Conservation (phyloP, 108 stramenopile species). For the Schizochytrium sp. region DNA sequence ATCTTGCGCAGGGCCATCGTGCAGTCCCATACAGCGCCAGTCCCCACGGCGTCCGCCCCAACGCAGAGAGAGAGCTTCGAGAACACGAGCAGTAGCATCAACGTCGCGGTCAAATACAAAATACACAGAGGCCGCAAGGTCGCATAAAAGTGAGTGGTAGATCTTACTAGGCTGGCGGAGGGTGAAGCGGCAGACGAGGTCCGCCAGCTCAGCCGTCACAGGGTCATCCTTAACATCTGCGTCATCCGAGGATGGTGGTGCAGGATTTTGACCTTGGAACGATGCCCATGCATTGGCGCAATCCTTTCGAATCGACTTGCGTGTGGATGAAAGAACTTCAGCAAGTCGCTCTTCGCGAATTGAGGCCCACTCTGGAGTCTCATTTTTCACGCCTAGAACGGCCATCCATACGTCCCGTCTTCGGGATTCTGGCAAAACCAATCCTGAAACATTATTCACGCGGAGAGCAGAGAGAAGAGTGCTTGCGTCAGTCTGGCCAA, state of each 20-base stretch:
- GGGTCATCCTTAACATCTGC: background rate
- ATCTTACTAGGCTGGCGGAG: constrained; percentile 1
- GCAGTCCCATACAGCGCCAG: background rate
- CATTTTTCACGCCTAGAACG: background rate
- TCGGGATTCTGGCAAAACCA: background rate
- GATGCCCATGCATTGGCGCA: constrained; percentile 12
- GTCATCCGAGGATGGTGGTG: background rate
- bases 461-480: background rate
- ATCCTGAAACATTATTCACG: constrained; percentile 7
- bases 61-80: constrained; percentile 3
- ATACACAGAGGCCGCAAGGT: constrained; percentile 3
- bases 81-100: background rate
- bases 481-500: background rate
- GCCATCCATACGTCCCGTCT: constrained; percentile 11
- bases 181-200: constrained; percentile 24
- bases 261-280: background rate
- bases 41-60: constrained; percentile 43
- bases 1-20: background rate
- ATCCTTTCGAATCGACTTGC: constrained; percentile 44
- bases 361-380: constrained; percentile 23
- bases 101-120: background rate
- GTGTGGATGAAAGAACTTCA: constrained; percentile 37
- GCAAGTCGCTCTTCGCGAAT: constrained; percentile 8
- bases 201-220: background rate
- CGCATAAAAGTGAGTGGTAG: constrained; percentile 1